Evolutionary conservation across 164 flowering plant species (phyloP), one percentile per base, ranked within the genome.

Genomic region (Malania oleifera): DNA sequence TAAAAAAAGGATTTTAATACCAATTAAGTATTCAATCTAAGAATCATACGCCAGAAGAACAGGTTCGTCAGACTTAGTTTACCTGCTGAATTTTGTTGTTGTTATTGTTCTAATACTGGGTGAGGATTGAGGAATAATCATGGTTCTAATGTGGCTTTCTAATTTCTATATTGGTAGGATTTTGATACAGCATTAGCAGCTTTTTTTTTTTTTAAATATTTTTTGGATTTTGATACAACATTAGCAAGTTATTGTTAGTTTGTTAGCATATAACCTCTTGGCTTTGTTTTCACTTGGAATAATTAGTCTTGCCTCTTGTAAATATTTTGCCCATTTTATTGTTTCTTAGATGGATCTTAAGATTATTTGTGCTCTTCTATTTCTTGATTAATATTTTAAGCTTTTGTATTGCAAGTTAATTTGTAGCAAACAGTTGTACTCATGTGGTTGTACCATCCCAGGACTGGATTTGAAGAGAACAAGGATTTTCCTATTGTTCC

Each of bases 401-500:
- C 22, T 56, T 57, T 47, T 67, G 5, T 44, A n/a, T 45, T 59
- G 46, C 52, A 18, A 43, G 63, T 60, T 57, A 38, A 51, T 64
- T 57, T 46, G 56, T 57, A 46, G 63, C 46, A 52, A 41, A 57
- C 28, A 65, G 50, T 66, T 68, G 45, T 44, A 51, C 57, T 67
- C 25, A 68, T 68, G 19, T 67, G 19, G n/a, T 62, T 70, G 35
- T 69, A 58, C 45, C 51, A 54, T 72, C 23, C 53, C 92, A 91
- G 98, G 86, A 91, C 98, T 40, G 98, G 98, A 56, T 91, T 89
- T 70, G 96, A 91, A 73, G 95, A 82, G 77, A 85, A 74, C 76
- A 91, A 83, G 75, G 96, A 89, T 57, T 54, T 91, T 20, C 90
- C 87, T 7, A 84, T 91, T 61, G 79, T 84, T 65, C 57, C 87